These are phyloP conservation scores for Chloropicon primus DNA, from an alignment of 139 green algal species.

Conservation along the genomic window DNA sequence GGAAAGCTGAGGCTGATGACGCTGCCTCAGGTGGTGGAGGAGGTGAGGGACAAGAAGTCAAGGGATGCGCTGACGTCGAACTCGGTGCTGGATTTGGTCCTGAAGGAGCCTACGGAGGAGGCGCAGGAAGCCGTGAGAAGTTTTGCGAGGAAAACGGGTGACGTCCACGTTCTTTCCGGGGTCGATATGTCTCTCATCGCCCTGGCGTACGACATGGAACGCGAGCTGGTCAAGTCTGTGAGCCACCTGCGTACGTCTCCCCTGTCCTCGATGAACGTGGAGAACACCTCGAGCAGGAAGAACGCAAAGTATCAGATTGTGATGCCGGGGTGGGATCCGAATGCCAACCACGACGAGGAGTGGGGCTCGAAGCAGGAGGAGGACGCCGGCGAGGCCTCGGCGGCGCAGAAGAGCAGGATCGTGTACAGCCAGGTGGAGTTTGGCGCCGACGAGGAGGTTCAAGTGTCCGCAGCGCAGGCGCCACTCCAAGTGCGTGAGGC, in stretches of 20 bases:
- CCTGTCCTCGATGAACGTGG: not conserved
- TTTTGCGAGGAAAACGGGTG: conserved; percentile 74
- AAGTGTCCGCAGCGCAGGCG: not conserved
- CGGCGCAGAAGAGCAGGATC: not conserved
- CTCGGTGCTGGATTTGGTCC: conserved; percentile 43
- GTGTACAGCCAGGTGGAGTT: not conserved
- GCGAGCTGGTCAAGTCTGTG: conserved; percentile 33
- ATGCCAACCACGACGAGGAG: not conserved
- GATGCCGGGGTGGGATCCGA: not conserved
- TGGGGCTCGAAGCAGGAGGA: not conserved
- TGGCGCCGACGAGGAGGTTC: not conserved
- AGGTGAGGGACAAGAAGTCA: conserved; percentile 62
- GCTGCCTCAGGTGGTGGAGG: conserved; percentile 34
- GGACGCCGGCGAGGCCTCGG: not conserved
- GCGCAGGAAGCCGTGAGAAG: conserved; percentile 41
- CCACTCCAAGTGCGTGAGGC: no score
- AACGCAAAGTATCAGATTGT: conserved; percentile 18
- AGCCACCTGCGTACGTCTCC: conserved; percentile 27
- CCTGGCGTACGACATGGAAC: conserved; percentile 61
- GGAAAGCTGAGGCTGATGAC: not conserved
- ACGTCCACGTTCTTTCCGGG: conserved; percentile 65
- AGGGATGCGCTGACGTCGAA: conserved; percentile 30
- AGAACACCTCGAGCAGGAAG: not conserved
- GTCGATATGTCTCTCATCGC: conserved; percentile 72
- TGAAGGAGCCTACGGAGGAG: conserved; percentile 48